These are phyloP conservation scores for Cnidoscolus chayamansa DNA, from an alignment of 441 rosid genomes.

Conservation along the genomic window DNA sequence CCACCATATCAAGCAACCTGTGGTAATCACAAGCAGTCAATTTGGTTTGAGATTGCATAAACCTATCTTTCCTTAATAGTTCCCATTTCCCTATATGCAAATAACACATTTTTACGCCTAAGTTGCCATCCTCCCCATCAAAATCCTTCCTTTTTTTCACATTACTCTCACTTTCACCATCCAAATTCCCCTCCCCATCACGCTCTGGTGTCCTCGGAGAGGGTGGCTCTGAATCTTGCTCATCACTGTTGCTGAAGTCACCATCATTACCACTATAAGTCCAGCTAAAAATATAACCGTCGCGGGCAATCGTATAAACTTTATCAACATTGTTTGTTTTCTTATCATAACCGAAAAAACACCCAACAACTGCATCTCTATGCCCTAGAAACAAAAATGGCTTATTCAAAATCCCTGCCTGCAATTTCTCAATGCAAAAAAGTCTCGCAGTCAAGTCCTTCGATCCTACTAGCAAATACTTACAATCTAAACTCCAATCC, in stretches of 20 bases:
- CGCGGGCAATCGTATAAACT: constrained; percentile 69
- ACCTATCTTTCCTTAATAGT: constrained; percentile 78
- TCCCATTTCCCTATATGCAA: constrained; percentile 73
- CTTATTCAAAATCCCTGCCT: constrained; percentile 47
- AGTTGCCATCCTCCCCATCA: constrained; percentile 42
- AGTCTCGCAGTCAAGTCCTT: constrained; percentile 82
- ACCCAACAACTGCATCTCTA: constrained; percentile 82
- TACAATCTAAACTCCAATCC: constrained; percentile 78
- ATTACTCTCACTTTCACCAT: constrained; percentile 25
- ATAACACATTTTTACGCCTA: constrained; percentile 36
- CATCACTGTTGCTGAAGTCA: constrained; percentile 28
- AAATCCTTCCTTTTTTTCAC: constrained; percentile 57
- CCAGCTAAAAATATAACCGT: constrained; percentile 83
- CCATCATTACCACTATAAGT: constrained; percentile 39
- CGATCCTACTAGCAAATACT: constrained; percentile 74
- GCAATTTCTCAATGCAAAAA: constrained; percentile 63
- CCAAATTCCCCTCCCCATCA: constrained; percentile 42
- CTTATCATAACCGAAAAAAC: constrained; percentile 82
- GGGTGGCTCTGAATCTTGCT: constrained; percentile 38
- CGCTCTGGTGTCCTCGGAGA: constrained; percentile 69
- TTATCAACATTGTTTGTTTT: constrained; percentile 42
- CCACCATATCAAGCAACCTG: constrained; percentile 72
- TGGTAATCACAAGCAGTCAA: constrained; percentile 84
- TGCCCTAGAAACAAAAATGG: constrained; percentile 86
- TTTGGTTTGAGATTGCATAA: constrained; percentile 64